Evolutionary conservation across 306 rosid species (phyloP).

Genomic region (Argentina anserina): DNA sequence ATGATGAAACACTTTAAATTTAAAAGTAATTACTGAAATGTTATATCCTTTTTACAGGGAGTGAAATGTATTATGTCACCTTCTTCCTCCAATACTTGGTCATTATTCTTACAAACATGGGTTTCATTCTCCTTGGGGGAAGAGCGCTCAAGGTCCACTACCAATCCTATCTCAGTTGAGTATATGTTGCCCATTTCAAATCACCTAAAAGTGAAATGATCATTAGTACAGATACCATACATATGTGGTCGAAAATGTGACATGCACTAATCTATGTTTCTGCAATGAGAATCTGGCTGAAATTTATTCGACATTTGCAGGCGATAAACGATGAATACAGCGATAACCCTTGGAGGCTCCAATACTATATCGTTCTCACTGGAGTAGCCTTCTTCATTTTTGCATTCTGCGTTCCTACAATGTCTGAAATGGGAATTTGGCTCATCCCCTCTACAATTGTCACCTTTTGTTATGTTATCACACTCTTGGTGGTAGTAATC

Average conservation of each 20-base stretch:
- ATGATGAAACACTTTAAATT: no score
- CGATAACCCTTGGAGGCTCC: constrained; percentile 46
- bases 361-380: constrained; percentile 42
- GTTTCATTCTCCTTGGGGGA: constrained; percentile 55
- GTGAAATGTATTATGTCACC: constrained; percentile 39
- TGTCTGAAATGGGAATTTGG: constrained; percentile 51
- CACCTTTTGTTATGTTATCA: constrained; percentile 36
- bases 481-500: constrained; percentile 20
- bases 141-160: constrained; percentile 44
- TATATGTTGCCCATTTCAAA: no score
- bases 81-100: constrained; percentile 45
- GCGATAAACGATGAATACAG: constrained; percentile 42
- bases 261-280: no score
- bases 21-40: no score
- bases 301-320: constrained; percentile 19
- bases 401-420: constrained; percentile 45
- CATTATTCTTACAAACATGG: constrained; percentile 55
- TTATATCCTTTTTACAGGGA: no score
- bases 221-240: no score
- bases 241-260: neutral
- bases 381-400: constrained; percentile 41
- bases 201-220: no score
- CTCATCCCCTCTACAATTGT: constrained; percentile 32
- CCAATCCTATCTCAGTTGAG: no score
- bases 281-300: neutral